Evolutionary conservation across 441 rosid species (phyloP), one percentile per base, ranked within the genome.

Genomic region (Arabidopsis lyrata): DNA sequence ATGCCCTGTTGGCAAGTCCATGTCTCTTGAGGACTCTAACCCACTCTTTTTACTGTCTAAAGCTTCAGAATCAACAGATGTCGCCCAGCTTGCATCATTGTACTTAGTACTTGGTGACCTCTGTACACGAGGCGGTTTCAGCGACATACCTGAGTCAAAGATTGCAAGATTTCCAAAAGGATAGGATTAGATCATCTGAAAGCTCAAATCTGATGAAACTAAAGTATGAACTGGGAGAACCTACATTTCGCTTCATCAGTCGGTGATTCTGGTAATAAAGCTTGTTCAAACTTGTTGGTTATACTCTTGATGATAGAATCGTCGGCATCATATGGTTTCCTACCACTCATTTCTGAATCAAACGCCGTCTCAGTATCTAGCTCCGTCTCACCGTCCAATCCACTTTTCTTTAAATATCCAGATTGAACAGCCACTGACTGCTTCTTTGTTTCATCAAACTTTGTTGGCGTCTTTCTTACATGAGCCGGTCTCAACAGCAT

Each of bases 401-500:
- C 58, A n/a, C 68, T 74, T 81, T 70, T 59, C 64, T 29, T 45
- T 35, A 57, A 45, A 69, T 61, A 76, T 74, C 66, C 86, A 54
- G 82, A 80, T 31, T 86, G 95, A 64, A 81, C 78, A 65, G 80
- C 57, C 27, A 38, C 67, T 38, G 86, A 73, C 35, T 81, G 78
- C 76, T 80, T 39, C 63, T 58, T 83, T 64, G 88, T 84, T 16
- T 84, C 67, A 34, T 90, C 98, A 74, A 52, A 74, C 81, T 79
- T 93, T 82, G 75, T 77, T 55, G 92, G 86, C 29, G 81, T 87
- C 83, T 78, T 88, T 78, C 90, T 86, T n/a, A 78, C 68, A 80
- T 88, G 90, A 83, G 93, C 92, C 60, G 99, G 99, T 83, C 87
- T 87, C 22, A 88, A 89, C 80, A 91, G 78, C 98, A 90, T 88